These are phyloP conservation scores for Flaveria robusta DNA, from an alignment of 129 eudicot genomes.

Conservation along the genomic window DNA sequence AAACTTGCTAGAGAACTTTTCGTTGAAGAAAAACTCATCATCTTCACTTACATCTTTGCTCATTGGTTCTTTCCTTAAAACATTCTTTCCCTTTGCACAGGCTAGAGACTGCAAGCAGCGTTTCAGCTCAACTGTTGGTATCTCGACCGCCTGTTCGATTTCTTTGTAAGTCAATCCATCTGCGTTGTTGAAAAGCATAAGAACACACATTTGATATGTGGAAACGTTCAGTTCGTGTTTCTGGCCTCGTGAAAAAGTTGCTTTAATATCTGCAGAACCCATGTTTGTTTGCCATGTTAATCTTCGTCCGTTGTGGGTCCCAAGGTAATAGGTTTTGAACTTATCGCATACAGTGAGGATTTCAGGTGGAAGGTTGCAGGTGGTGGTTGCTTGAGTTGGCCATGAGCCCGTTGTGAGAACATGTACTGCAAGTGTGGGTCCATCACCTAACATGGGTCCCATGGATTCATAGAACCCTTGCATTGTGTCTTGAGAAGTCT, in stretches of 20 bases:
- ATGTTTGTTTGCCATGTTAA: slow-evolving; percentile 61
- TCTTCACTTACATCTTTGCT: slow-evolving; percentile 51
- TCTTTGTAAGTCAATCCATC: slow-evolving; percentile 46
- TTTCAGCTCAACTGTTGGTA: slow-evolving; percentile 48
- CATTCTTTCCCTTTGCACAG: slow-evolving; percentile 56
- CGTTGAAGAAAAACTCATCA: slow-evolving; percentile 43
- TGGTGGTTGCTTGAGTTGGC: slow-evolving; percentile 52
- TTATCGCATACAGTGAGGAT: slow-evolving; percentile 47
- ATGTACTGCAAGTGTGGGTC: slow-evolving; percentile 50
- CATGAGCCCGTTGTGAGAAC: slow-evolving; percentile 61
- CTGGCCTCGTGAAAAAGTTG: slow-evolving; percentile 46
- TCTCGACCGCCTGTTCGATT: slow-evolving; percentile 58
- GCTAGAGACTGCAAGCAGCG: slow-evolving; percentile 59
- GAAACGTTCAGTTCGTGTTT: slow-evolving; percentile 58
- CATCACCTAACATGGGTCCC: slow-evolving; percentile 45
- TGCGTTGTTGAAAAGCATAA: slow-evolving; percentile 54
- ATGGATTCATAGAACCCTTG: slow-evolving; percentile 49
- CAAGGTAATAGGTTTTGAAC: slow-evolving; percentile 56
- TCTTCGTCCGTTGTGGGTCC: slow-evolving; percentile 62
- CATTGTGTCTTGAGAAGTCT: slow-evolving; percentile 64
- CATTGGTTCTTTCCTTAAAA: slow-evolving; percentile 55
- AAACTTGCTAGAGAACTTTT: slow-evolving; percentile 42
- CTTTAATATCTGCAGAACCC: slow-evolving; percentile 60
- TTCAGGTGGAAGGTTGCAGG: slow-evolving; percentile 60
- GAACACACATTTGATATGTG: slow-evolving; percentile 59